Conservation (phyloP, 2,329 filamentous ascomycete genomes). For the Ophiostoma australiae region DNA sequence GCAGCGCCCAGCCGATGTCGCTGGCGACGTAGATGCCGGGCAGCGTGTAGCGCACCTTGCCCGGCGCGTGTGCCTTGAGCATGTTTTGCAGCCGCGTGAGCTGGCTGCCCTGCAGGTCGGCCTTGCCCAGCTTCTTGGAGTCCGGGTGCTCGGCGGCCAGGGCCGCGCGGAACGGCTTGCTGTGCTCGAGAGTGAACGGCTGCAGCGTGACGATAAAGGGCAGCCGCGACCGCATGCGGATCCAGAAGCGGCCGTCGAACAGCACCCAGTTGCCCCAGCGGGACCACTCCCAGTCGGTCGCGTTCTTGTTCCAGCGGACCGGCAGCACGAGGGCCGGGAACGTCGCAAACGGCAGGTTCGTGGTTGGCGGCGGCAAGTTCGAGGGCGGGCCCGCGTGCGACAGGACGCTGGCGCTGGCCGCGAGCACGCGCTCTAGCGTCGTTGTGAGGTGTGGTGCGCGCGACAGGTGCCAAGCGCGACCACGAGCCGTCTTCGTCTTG, state of each 20-base stretch:
- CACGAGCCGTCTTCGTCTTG: constrained; percentile 35
- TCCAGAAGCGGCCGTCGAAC: constrained; percentile 61
- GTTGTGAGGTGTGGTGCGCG: constrained; percentile 23
- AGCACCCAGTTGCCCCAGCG: constrained; percentile 37
- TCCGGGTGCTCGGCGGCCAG: constrained; percentile 30
- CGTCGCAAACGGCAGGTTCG: not conserved
- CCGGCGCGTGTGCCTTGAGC: constrained; percentile 49
- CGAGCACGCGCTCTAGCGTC: constrained; percentile 32
- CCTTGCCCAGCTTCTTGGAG: not conserved
- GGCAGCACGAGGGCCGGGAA: constrained; percentile 27
- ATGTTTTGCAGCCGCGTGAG: constrained; percentile 36
- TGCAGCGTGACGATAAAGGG: constrained; percentile 41
- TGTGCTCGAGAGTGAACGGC: constrained; percentile 43
- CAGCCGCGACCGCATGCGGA: constrained; percentile 44
- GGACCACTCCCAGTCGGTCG: constrained; percentile 30
- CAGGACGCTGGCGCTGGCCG: constrained; percentile 29
- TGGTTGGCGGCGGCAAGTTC: not conserved
- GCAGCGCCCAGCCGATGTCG: constrained; percentile 33
- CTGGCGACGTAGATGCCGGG: constrained; percentile 49
- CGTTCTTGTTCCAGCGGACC: constrained; percentile 20
- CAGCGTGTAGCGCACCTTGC: constrained; percentile 52
- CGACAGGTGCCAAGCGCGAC: constrained; percentile 22
- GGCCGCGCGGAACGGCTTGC: constrained; percentile 46
- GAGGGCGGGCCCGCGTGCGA: constrained; percentile 29
- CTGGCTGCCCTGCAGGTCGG: constrained; percentile 7